Conservation (phyloP, 768 basidiomycete genomes). For the Tephrocybe sp. region DNA sequence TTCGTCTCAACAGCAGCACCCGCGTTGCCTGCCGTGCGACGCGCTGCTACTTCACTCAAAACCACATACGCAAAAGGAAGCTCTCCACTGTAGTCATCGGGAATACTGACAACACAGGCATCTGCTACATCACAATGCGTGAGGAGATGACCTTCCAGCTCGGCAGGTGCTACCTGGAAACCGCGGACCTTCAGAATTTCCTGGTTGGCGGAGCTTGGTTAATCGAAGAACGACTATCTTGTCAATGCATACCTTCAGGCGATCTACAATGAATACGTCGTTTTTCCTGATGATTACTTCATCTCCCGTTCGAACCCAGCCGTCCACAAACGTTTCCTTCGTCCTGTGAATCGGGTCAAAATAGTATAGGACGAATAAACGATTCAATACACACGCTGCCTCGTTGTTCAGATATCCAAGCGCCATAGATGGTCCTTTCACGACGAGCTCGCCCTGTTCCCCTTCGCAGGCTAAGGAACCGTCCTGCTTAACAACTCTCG, state of each 20-base stretch:
- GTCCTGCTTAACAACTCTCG: constrained; percentile 56
- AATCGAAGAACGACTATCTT: not conserved
- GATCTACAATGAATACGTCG: constrained; percentile 70
- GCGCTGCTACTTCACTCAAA: constrained; percentile 36
- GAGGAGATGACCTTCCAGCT: constrained; percentile 64
- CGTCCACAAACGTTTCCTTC: constrained; percentile 60
- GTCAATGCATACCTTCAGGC: constrained; percentile 55
- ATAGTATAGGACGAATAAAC: not conserved
- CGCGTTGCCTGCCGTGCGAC: constrained; percentile 30
- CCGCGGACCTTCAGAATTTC: constrained; percentile 71
- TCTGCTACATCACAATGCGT: constrained; percentile 59
- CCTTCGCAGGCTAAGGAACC: constrained; percentile 53
- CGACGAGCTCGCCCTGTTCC: constrained; percentile 61
- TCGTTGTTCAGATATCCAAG: constrained; percentile 56
- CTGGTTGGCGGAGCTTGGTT: constrained; percentile 26
- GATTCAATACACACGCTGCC: constrained; percentile 45
- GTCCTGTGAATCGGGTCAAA: constrained; percentile 36
- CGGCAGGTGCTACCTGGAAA: constrained; percentile 63
- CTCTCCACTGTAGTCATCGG: constrained; percentile 76
- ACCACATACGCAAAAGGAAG: constrained; percentile 71
- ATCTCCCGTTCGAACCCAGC: constrained; percentile 70
- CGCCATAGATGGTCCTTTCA: constrained; percentile 59
- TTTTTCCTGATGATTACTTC: constrained; percentile 64
- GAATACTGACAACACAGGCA: constrained; percentile 62
- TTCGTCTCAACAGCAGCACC: constrained; percentile 37